Evolutionary conservation across 2,329 filamentous ascomycete genomes (phyloP), one percentile per base, ranked within the genome.

Genomic region (Neofusicoccum umdonicola): DNA sequence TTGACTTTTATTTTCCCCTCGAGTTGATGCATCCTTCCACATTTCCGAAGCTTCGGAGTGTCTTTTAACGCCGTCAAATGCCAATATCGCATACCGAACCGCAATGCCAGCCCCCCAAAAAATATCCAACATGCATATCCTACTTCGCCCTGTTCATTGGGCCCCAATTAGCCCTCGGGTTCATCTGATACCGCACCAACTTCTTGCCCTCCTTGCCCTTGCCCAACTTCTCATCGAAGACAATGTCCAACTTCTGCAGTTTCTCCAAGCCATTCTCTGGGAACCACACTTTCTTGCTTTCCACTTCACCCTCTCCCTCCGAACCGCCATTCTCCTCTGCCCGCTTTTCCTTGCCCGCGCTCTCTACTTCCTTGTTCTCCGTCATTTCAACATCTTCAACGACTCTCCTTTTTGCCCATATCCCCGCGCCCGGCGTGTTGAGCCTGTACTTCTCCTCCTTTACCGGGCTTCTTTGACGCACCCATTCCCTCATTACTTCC

Each of bases 401-500:
- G 63, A 79, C 74, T 66, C 54, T 71, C 61, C 37, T 72, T 72
- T 67, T 78, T 67, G 71, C 66, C 74, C 94, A 82, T 48, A 98
- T 88, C 57, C 81, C 86, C 73, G 87, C 91, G 1, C 91, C 92
- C 0, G 92, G 81, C 60, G 85, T 91, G n/a, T 84, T 85, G 45
- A 87, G 83, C 70, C 87, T 90, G 63, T 96, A 82, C 19, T 87
- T 87, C 1, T 85, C 86, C 41, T 88, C 86, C 73, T 91, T 96
- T 65, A 96, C 83, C 0, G 93, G 93, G 0, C 86, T 84, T 71
- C 89, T 90, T 74, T 96, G 92, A 27, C 89, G 86, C 13, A 91
- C 87, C 92, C 93, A 99, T 78, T 97, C 93, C 31, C 91, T 85
- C 87, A 98, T 95, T 34, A 98, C 82, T 74, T 96, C 90, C 93